Evolutionary conservation across 139 green algal genomes (phyloP).

Genomic region (Chlamydomonas asymmetrica): DNA sequence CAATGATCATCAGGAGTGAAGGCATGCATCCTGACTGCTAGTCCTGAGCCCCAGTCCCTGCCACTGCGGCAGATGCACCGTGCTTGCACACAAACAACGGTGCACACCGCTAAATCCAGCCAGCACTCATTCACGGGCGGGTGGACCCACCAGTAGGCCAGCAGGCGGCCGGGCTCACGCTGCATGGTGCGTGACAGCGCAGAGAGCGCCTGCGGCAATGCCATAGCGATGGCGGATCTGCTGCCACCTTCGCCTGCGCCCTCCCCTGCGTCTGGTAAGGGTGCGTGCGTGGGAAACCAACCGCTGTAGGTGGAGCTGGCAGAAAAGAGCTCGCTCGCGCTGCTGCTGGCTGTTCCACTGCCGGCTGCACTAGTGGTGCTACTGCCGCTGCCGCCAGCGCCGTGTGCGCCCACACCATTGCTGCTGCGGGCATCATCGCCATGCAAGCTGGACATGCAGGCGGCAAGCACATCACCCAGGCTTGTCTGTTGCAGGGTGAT

Average conservation of each 20-base stretch:
- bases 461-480: neutral
- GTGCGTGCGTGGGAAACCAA: too few species aligned
- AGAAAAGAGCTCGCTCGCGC: neutral
- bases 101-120: neutral
- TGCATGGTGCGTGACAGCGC: neutral
- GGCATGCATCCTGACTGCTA: neutral
- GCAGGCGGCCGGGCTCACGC: slow-evolving; percentile 7
- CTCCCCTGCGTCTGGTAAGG: too few species aligned
- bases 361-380: neutral
- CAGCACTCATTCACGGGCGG: neutral
- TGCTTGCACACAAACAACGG: neutral
- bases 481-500: neutral
- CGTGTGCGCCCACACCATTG: neutral
- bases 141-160: neutral
- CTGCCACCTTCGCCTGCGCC: neutral
- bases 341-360: neutral
- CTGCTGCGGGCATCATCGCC: neutral
- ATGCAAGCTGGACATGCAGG: too few species aligned
- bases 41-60: neutral
- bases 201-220: neutral
- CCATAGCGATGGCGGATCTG: neutral
- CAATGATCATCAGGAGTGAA: too few species aligned
- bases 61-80: neutral
- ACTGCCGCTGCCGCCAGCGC: slow-evolving; percentile 1
- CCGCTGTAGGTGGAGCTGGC: neutral